Evolutionary conservation across 2,329 filamentous ascomycete species (phyloP), one percentile per base, ranked within the genome.

Genomic region (Phyllosticta citrichinensis): DNA sequence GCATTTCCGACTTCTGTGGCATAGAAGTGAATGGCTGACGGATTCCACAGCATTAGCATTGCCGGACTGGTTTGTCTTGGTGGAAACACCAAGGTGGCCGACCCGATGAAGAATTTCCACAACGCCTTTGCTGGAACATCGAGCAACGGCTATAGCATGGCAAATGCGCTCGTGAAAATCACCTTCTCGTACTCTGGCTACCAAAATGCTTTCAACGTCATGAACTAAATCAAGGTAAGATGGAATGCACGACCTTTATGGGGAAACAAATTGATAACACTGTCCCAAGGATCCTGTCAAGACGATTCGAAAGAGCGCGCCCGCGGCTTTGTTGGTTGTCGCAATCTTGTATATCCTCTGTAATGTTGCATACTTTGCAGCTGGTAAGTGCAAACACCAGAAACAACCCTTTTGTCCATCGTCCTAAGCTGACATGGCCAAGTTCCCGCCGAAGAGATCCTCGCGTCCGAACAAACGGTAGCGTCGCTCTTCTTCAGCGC

Each of bases 401-500:
- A 51, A 68, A 3, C 63, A 25, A 66, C 69, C 24, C 66, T 66
- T 19, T 69, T 69, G 10, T 70, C 71, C 53, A 68, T 68, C 50
- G 66, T 69, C 63, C 66, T 68, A 47, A 47, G 40, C 17, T 47
- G 14, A 10, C 17, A n/a, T 1, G 12, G 2, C n/a, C 40, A 25
- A 0, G 81, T 89, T 0, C 85, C 87, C 0, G 71, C 87, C 3
- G 82, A 87, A 0, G 84, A 89, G 53, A 85, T 90, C 65, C 83
- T 83, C 64, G 72, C 77, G 0, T 87, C 85, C 62, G 84, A 85
- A 0, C 86, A 88, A 67, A 76, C 89, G 2, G 83, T 89, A 47
- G 85, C 85, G 0, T 86, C 86, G 0, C 71, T 89, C 0, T 87
- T 88, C 64, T 89, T 89, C 65, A 79, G 86, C 63, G 76, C 79